Base-by-base conservation (phyloP, 768 basidiomycete genomes). In the Collybiopsis luxurians region DNA sequence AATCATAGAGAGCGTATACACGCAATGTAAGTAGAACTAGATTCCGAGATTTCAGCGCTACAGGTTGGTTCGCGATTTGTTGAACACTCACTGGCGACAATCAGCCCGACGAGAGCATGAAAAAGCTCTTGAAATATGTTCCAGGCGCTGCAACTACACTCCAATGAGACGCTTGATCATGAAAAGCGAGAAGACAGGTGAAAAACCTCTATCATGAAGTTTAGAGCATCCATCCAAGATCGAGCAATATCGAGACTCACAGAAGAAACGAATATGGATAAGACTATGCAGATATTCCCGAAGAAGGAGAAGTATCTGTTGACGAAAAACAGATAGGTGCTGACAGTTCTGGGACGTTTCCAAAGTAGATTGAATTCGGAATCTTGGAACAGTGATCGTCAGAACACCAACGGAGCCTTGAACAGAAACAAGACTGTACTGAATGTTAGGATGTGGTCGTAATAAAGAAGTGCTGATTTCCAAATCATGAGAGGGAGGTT, bases 231-330 rank as follows among this genome's bases (percentile, higher is more conserved):
- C 13, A 19, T 28, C 28, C 28, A 17, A 13, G 9, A 11, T 1
- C 21, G 17, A 21, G 3, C 4, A 38, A 27, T 6, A 36, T 34
- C 13, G 3, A 17, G 0, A 44, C 53, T 9, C 17, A 54, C 53
- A 26, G 36, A 43, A 27, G 62, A 63, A 40, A 64, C 60, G 58
- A 73, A 72, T 3, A 60, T 67, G 31, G 74, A 61, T 15, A 69
- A 55, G 2, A 65, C 61, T n/a, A 72, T 68, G 7, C 59, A 62
- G 13, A 75, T 61, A 47, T 73, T 74, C 28, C 73, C 76, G 42
- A 78, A 64, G 48, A 79, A 69, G 2, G 77, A 71, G 28, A 78
- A 59, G 55, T 84, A 84, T 4, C 82, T 77, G 58, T 81, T 80
- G 31, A 79, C 46, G 48, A 79, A 75, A 64, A 83, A 83, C 62